These are phyloP conservation scores for Trebouxiophyceae sp. DNA, from an alignment of 163 green algal species.

Conservation along the genomic window DNA sequence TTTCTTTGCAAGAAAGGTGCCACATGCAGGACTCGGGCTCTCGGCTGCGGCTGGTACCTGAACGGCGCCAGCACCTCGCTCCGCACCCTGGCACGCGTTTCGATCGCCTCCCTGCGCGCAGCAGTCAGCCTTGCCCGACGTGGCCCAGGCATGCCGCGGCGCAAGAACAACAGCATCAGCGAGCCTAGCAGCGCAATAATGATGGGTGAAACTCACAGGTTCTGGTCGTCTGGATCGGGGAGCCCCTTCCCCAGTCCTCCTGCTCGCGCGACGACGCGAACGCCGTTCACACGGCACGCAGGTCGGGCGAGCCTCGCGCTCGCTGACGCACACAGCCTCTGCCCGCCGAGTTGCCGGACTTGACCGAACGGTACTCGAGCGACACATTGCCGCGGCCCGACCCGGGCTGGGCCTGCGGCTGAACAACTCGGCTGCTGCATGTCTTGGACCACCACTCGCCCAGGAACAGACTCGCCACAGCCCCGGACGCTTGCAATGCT, in stretches of 20 bases:
- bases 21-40: not conserved
- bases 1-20: too few relatives aligned
- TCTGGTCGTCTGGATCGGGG: not conserved
- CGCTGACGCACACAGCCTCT: too few relatives aligned
- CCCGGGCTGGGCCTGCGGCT: too few relatives aligned
- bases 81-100: conserved; percentile 14
- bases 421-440: too few relatives aligned
- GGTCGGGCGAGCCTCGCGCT: not conserved
- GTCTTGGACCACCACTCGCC: too few relatives aligned
- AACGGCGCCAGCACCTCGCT: conserved; percentile 47
- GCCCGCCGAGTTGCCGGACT: not conserved
- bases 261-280: too few relatives aligned
- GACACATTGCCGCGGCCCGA: not conserved
- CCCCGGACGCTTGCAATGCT: too few relatives aligned
- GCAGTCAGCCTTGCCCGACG: not conserved
- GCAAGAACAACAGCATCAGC: not conserved
- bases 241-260: too few relatives aligned
- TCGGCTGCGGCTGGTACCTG: conserved; percentile 7
- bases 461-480: too few relatives aligned
- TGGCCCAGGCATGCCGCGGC: not conserved
- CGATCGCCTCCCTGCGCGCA: not conserved
- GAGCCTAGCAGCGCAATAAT: not conserved
- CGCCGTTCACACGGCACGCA: not conserved
- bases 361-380: not conserved
- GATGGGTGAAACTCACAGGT: not conserved